Base-by-base conservation (phyloP, 208 protist genomes). In the Sergeia podlipaevii region DNA sequence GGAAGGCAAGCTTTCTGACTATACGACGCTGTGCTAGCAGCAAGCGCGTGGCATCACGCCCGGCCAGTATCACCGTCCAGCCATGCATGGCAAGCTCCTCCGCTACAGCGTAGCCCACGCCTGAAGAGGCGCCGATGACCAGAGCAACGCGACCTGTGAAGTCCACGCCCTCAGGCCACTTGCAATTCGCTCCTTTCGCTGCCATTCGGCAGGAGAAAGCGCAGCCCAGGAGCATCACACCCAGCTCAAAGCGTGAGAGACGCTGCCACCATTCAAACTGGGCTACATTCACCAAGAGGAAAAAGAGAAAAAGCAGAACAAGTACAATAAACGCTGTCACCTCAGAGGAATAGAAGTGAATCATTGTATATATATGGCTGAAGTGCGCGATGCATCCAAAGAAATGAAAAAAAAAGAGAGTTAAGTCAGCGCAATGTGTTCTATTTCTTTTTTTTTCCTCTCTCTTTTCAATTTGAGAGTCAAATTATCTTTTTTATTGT, bases 41-140 rank as follows among this genome's bases (percentile, higher is more conserved):
- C 43, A 95, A 73, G 0, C 79, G 74, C n/a, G 56, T 23, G 28
- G 70, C 34, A 43, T 89, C 67, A 30, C 76, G 74, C 6, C 79
- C 80, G 2, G 81, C 73, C 18, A 91, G 57, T 8, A 95, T 71
- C 15, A 95, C 84, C 4, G 71, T 86, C 80, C 77, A 92, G 5
- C 82, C 88, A 43, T 86, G 75, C 52, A 60, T 48, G 1, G 79
- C 74, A 4, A 95, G 77, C 65, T 81, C 74, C 72, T 74, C 49
- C 10, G 88, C 72, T 0, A 79, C 71, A 52, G 65, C 82, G 52
- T 72, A 89, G 70, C 88, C 88, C 8, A 95, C 70, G 10, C 88
- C 88, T 24, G 74, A 85, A 38, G 75, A 88, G 24, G 76, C 84
- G 15, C 88, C 88, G 13, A 76, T 77, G 7, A 95, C 88, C 32